Conservation (phyloP, 1,284 basidiomycete genomes). For the Papiliotrema fonsecae region DNA sequence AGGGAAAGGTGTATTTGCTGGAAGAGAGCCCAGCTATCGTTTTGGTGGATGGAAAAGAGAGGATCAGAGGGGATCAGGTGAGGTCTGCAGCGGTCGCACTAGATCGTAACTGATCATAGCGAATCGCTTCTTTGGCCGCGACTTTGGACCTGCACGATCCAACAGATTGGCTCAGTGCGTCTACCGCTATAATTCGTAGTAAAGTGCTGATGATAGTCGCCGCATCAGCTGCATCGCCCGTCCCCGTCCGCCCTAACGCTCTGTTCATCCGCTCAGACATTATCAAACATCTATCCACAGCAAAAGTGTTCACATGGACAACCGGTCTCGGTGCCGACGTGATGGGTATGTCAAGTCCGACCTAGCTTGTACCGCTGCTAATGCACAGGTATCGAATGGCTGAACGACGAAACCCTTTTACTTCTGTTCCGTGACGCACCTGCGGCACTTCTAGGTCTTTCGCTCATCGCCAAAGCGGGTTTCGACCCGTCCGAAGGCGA, state of each 20-base stretch:
- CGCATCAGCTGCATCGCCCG: conserved; percentile 22
- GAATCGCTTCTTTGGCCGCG: conserved; percentile 32
- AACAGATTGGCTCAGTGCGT: conserved; percentile 35
- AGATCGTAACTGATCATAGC: conserved; percentile 8
- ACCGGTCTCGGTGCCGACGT: conserved; percentile 32
- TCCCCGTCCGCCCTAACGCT: conserved; percentile 30
- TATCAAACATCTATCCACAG: conserved; percentile 41
- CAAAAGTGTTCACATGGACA: conserved; percentile 42
- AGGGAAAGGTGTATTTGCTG: conserved; percentile 40
- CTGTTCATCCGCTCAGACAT: conserved; percentile 36
- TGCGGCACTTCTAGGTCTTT: conserved; percentile 31
- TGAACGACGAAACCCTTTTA: conserved; percentile 41
- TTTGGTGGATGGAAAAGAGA: conserved; percentile 27
- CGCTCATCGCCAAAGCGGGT: conserved; percentile 39
- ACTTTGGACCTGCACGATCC: conserved; percentile 41
- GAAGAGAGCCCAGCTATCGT: conserved; percentile 40
- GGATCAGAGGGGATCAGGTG: conserved; percentile 34
- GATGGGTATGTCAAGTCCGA: conserved; percentile 27
- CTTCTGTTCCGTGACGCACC: conserved; percentile 37
- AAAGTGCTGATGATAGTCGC: conserved; percentile 17
- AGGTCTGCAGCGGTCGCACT: background rate
- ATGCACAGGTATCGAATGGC: conserved; percentile 44
- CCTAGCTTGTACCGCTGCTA: too few relatives aligned
- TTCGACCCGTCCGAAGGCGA: conserved; percentile 44
- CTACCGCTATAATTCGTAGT: background rate